Conservation (phyloP, 148 eudicot species). For the Fagopyrum esculentum region DNA sequence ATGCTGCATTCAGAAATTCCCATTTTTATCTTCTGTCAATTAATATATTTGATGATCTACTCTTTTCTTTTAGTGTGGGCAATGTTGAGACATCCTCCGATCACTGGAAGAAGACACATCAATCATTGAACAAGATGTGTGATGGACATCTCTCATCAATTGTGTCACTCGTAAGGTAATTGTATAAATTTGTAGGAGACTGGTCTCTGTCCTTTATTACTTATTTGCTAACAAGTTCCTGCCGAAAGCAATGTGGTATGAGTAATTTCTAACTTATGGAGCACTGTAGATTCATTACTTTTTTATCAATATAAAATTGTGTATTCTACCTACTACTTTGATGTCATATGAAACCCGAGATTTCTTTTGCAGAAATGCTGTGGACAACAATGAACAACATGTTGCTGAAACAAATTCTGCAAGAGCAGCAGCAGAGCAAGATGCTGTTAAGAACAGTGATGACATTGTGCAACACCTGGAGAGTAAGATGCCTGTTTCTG, state of each 20-base stretch:
- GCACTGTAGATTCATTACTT: not conserved
- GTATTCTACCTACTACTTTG: not conserved
- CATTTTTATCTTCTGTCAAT: not conserved
- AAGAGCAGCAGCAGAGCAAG: constrained; percentile 57
- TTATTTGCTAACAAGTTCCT: not conserved
- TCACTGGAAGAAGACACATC: constrained; percentile 58
- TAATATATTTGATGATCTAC: not conserved
- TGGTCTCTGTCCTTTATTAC: not conserved
- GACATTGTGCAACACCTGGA: constrained; percentile 43
- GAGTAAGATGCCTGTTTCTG: constrained; percentile 32
- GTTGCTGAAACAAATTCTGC: constrained; percentile 54
- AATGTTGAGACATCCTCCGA: constrained; percentile 58
- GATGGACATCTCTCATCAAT: constrained; percentile 44
- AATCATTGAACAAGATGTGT: constrained; percentile 51
- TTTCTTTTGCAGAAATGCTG: constrained; percentile 35
- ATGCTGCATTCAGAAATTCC: not conserved
- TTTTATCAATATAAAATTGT: not conserved
- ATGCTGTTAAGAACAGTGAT: constrained; percentile 45
- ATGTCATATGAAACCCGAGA: not conserved
- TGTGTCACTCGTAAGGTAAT: constrained; percentile 59
- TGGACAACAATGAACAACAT: constrained; percentile 55
- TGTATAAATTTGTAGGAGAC: not conserved
- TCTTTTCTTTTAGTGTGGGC: constrained; percentile 41
- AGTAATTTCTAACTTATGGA: not conserved
- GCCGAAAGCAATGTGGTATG: not conserved